A percentile compares a stretch with the other conserved stretches of the same genome.
Evolutionary conservation across 2,329 filamentous ascomycete genomes (phyloP).

Genomic region (Neonectria punicea): DNA sequence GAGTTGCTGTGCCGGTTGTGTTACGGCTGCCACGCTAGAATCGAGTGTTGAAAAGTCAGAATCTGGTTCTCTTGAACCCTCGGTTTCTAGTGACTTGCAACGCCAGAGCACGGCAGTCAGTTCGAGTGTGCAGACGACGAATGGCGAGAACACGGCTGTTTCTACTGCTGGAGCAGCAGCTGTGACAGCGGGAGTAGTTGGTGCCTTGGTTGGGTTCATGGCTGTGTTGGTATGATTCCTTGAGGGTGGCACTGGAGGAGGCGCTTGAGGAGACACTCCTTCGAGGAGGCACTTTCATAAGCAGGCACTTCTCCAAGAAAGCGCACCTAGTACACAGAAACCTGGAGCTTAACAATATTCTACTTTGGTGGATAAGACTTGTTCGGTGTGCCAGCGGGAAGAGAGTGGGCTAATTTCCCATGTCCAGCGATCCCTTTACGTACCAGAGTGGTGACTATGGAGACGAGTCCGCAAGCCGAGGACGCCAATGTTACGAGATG

Average conservation of each 20-base stretch:
- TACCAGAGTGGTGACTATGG: neutral
- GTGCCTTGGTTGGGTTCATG: conserved; percentile 39
- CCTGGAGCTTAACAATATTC: conserved; percentile 24
- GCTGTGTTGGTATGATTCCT: conserved; percentile 35
- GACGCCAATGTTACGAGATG: neutral
- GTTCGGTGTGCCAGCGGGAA: conserved; percentile 10
- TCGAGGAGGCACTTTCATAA: neutral
- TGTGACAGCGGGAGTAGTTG: conserved; percentile 36
- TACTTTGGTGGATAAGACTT: conserved; percentile 11
- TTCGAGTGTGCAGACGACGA: conserved; percentile 12
- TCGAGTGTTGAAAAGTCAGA: neutral
- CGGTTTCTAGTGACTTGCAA: neutral
- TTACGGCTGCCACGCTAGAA: neutral
- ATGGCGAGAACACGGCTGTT: conserved; percentile 27
- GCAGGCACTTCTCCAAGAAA: neutral
- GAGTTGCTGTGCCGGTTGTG: conserved; percentile 35
- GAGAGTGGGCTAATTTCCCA: conserved; percentile 28
- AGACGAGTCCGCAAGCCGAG: neutral
- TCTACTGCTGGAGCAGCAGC: conserved; percentile 38
- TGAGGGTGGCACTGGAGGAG: no score
- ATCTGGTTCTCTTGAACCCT: neutral
- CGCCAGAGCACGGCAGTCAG: neutral
- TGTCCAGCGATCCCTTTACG: conserved; percentile 4
- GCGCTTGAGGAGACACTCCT: neutral
- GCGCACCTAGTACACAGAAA: conserved; percentile 3